phyloP scores from a whole-genome alignment of 768 basidiomycete genomes.

The Auricularia auricula-judae region DNA sequence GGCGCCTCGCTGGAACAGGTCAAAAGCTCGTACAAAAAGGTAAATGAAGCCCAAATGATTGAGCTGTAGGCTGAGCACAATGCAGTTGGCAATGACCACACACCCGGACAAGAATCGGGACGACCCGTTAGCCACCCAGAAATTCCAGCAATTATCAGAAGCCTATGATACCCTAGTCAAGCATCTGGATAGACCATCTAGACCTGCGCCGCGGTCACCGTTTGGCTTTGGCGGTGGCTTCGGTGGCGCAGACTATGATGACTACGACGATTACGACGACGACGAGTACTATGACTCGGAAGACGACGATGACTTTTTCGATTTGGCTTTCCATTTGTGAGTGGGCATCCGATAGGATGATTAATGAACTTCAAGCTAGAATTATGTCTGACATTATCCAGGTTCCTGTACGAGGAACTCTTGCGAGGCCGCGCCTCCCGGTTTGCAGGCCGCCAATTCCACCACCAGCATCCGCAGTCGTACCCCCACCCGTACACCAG shows the following conservation, averaged over 20 bases:
- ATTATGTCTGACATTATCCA: constrained; percentile 12
- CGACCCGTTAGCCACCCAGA: constrained; percentile 50
- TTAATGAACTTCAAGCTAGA: too few species aligned
- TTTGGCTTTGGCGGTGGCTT: not conserved
- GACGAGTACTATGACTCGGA: constrained; percentile 27
- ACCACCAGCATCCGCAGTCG: not conserved
- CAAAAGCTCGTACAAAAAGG: constrained; percentile 61
- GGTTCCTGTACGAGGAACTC: constrained; percentile 39
- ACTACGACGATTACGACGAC: constrained; percentile 24
- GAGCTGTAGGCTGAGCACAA: constrained; percentile 1
- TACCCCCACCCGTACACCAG: constrained; percentile 11
- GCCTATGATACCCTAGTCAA: constrained; percentile 54
- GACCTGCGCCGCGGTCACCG: constrained; percentile 9
- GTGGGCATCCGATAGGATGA: constrained; percentile 3
- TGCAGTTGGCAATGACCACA: constrained; percentile 48
- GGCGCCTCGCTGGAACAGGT: constrained; percentile 52
- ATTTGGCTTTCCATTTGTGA: constrained; percentile 37
- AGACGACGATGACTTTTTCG: constrained; percentile 17
- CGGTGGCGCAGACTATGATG: constrained; percentile 9
- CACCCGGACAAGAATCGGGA: constrained; percentile 73
- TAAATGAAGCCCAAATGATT: constrained; percentile 13
- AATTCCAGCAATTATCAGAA: constrained; percentile 59
- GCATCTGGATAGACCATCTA: constrained; percentile 33
- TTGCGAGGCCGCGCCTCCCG: constrained; percentile 26
- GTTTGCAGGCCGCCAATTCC: constrained; percentile 12